These are phyloP conservation scores for Eleusine indica DNA, from an alignment of 176 grass and related monocot genomes.

Conservation along the genomic window DNA sequence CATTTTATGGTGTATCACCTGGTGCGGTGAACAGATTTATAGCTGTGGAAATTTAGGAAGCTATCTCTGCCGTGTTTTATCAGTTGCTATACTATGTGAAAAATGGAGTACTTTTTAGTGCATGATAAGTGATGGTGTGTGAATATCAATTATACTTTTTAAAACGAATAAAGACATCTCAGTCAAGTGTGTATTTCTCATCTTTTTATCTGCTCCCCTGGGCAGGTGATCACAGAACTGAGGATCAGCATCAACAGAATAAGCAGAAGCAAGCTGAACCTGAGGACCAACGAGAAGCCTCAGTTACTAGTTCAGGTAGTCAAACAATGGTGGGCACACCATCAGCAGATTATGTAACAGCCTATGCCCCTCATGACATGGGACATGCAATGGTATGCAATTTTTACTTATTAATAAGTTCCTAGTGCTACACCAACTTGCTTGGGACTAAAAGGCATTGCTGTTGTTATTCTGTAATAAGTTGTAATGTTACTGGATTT, in stretches of 20 bases:
- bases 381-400: slow-evolving; percentile 49
- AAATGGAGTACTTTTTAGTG: neutral
- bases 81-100: neutral
- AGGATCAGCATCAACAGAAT: slow-evolving; percentile 40
- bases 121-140: neutral
- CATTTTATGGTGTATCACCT: neutral
- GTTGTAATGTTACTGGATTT: neutral
- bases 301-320: slow-evolving; percentile 47
- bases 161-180: slow-evolving; percentile 11
- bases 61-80: neutral
- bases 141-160: slow-evolving; percentile 2
- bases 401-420: neutral
- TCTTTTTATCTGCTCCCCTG: slow-evolving; percentile 2
- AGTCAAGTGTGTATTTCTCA: neutral
- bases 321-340: slow-evolving; percentile 53
- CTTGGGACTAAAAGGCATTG: too few relatives aligned
- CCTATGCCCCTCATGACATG: slow-evolving; percentile 50
- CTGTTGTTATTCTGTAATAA: neutral
- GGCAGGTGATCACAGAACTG: slow-evolving; percentile 40
- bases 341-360: slow-evolving; percentile 43
- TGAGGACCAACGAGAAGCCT: slow-evolving; percentile 40
- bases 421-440: too few relatives aligned
- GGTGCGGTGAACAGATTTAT: neutral
- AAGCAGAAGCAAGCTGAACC: slow-evolving; percentile 42
- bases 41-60: neutral